Conservation (phyloP, 2,329 filamentous ascomycete species). For the Cordyceps cateniannulata region DNA sequence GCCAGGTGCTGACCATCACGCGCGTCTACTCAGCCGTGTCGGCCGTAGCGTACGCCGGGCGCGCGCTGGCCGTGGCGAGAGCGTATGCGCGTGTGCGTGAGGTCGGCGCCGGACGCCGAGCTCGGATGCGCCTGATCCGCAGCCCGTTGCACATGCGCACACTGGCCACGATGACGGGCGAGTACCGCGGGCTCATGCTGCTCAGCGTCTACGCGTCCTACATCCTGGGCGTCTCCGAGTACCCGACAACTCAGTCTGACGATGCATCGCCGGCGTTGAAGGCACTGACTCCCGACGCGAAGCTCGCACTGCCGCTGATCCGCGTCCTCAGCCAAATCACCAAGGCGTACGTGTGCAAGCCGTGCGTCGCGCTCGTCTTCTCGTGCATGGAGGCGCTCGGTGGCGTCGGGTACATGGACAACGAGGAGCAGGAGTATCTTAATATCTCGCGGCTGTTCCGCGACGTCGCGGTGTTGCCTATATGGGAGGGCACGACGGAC, state of each 20-base stretch:
- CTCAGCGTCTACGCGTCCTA: constrained; percentile 48
- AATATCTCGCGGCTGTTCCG: constrained; percentile 62
- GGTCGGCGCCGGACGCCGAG: constrained; percentile 37
- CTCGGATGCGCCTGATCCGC: constrained; percentile 41
- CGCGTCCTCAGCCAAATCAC: constrained; percentile 52
- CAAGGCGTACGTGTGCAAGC: constrained; percentile 52
- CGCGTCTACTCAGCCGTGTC: constrained; percentile 50
- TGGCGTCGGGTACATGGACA: constrained; percentile 60
- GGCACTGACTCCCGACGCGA: constrained; percentile 26
- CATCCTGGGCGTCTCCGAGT: constrained; percentile 49
- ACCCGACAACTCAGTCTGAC: constrained; percentile 22
- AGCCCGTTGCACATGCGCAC: constrained; percentile 52
- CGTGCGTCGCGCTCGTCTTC: constrained; percentile 42
- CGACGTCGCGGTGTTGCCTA: constrained; percentile 56
- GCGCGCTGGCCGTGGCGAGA: constrained; percentile 50
- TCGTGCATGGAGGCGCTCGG: constrained; percentile 59
- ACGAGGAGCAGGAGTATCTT: constrained; percentile 54
- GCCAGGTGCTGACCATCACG: constrained; percentile 62
- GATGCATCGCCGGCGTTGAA: constrained; percentile 18
- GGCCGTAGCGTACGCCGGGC: constrained; percentile 45
- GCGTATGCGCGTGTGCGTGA: constrained; percentile 52
- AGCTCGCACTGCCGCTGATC: constrained; percentile 38
- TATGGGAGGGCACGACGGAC: constrained; percentile 70
- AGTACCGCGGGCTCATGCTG: constrained; percentile 51
- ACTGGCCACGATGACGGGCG: constrained; percentile 47